Percentiles rank a stretch among this genome's conserved stretches.
These are phyloP conservation scores for Circinella umbellata DNA, from an alignment of 371 early-diverging fungal species.

Conservation along the genomic window DNA sequence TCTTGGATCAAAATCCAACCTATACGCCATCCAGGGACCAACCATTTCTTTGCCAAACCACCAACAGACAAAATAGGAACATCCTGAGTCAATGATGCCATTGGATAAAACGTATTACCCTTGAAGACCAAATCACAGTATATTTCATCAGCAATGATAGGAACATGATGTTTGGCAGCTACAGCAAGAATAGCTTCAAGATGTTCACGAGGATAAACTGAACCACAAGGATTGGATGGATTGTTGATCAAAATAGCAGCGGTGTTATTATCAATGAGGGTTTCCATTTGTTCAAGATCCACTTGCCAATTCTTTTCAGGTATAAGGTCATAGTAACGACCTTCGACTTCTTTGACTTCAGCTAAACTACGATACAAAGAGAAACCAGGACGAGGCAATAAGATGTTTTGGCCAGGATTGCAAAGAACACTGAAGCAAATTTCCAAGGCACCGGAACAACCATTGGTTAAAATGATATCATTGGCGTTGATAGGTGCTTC, in stretches of 20 bases:
- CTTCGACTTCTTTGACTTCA: constrained; percentile 78
- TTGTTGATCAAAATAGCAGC: constrained; percentile 88
- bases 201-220: constrained; percentile 79
- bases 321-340: constrained; percentile 78
- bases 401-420: constrained; percentile 83
- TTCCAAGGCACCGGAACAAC: constrained; percentile 87
- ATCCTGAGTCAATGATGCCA: constrained; percentile 75
- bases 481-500: constrained; percentile 73
- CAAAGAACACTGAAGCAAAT: constrained; percentile 78
- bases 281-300: constrained; percentile 81
- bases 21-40: constrained; percentile 92
- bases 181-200: constrained; percentile 71
- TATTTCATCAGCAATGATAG: constrained; percentile 92
- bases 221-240: constrained; percentile 93
- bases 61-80: constrained; percentile 88
- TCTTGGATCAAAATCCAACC: constrained; percentile 92
- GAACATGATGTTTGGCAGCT: constrained; percentile 79
- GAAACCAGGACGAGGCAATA: constrained; percentile 91
- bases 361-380: constrained; percentile 87
- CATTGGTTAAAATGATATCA: constrained; percentile 86
- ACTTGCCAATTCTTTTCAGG: constrained; percentile 86
- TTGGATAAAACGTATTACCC: constrained; percentile 66
- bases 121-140: constrained; percentile 90
- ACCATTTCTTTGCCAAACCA: constrained; percentile 90
- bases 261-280: constrained; percentile 82